Percentiles rank a stretch among this genome's conserved stretches.
These are phyloP conservation scores for Calendula officinalis DNA, from an alignment of 129 eudicot species.

Conservation along the genomic window DNA sequence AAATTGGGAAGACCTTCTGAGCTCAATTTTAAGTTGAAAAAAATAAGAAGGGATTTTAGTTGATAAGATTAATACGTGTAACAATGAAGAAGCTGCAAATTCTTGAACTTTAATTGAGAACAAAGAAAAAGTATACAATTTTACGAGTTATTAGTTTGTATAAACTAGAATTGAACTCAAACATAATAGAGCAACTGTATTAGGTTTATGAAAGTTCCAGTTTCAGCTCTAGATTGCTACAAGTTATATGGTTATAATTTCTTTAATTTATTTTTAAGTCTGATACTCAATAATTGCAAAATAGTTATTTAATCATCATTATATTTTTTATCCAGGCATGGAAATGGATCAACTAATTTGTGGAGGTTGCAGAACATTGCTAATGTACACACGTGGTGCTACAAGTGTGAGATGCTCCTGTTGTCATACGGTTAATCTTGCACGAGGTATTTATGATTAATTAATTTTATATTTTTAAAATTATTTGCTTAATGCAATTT, in stretches of 20 bases:
- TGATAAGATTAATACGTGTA: conserved; percentile 8
- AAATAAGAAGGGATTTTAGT: too few species aligned
- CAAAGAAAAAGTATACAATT: not conserved
- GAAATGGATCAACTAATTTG: conserved; percentile 87
- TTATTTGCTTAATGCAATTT: not conserved
- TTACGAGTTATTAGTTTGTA: not conserved
- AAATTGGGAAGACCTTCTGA: conserved; percentile 1
- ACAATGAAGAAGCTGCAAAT: not conserved
- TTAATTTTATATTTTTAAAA: not conserved
- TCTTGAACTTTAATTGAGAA: not conserved
- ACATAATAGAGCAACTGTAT: not conserved
- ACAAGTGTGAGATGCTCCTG: conserved; percentile 90
- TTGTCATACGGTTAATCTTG: conserved; percentile 71
- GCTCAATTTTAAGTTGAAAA: not conserved
- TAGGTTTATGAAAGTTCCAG: not conserved
- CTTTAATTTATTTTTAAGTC: too few species aligned
- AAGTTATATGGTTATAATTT: too few species aligned
- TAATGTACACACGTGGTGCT: conserved; percentile 85
- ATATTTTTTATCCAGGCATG: conserved; percentile 40
- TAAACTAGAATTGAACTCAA: conserved; percentile 11
- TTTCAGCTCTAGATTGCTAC: too few species aligned
- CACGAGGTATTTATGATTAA: conserved; percentile 47
- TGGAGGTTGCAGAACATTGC: conserved; percentile 76
- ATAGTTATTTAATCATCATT: not conserved
- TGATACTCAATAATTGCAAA: too few species aligned